Base-by-base conservation (phyloP, 2,329 filamentous ascomycete genomes). In the Sphaerulina vaccinii region DNA sequence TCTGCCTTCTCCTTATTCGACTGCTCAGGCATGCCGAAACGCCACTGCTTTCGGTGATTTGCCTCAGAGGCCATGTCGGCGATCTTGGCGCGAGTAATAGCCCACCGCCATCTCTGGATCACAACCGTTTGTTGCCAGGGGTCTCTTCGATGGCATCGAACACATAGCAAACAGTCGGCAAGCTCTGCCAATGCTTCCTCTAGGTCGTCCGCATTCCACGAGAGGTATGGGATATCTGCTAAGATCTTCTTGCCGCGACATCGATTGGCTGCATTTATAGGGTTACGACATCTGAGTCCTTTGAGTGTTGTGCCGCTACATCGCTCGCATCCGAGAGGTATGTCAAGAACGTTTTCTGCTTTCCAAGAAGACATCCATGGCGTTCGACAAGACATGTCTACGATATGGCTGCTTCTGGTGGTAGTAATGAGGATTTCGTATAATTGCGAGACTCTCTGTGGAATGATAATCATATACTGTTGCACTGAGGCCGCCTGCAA, bases 141-240 rank as follows among this genome's bases (percentile, higher is more conserved):
- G 13, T 38, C 16, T 24, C 29, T 38, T 23, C 16, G 15, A 36
- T 47, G 43, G 15, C 13, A 37, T 16, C 33, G 18, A 9, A 16
- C 22, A 18, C 43, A 47, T 19, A 47, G 19, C 13, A 47, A 23
- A 22, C 33, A 47, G 22, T 23, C 19, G 24, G 43, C 43, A 23
- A 47, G 19, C 21, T 18, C 32, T 24, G 24, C 7, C 15, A 47
- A 22, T 6, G 18, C 16, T 5, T 11, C 15, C 4, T 38, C 11
- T 16, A 47, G 33, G n/a, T 19, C 38, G 18, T 21, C 35, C 18
- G 35, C 32, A 15, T 38, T 18, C 18, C 19, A 16, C 9, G 43
- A 47, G 35, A 37, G 11, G 1, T 21, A n/a, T 13, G 32, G 32
- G 10, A 47, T 37, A 8, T 47, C 13, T 5, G n/a, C n/a, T n/a